These are phyloP conservation scores for Rubia tinctorum DNA, from an alignment of 305 asterid species.

Conservation along the genomic window DNA sequence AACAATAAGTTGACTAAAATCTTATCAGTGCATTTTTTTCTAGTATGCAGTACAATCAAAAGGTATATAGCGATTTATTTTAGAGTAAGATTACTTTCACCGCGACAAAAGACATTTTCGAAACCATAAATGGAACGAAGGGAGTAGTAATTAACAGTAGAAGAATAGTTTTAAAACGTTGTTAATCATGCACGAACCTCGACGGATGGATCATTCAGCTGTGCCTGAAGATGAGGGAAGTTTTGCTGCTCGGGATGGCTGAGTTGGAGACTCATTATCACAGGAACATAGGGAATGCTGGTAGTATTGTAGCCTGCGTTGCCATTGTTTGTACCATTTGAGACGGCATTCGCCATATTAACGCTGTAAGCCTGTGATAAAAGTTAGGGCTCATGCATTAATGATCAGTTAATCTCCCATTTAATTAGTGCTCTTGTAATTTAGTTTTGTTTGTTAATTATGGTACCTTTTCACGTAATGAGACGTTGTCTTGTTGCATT, in stretches of 20 bases:
- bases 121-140: too few species aligned
- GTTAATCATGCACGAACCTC: constrained; percentile 12
- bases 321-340: constrained; percentile 21
- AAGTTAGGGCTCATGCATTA: constrained; percentile 7
- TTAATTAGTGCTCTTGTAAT: background rate
- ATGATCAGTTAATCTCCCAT: background rate
- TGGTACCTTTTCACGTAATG: constrained; percentile 22
- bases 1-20: background rate
- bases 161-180: too few species aligned
- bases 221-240: constrained; percentile 13
- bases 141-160: too few species aligned
- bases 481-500: constrained; percentile 23
- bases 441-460: background rate
- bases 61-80: too few species aligned
- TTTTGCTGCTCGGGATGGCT: constrained; percentile 26
- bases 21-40: too few species aligned
- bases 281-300: constrained; percentile 19
- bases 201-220: constrained; percentile 7
- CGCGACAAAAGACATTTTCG: too few species aligned
- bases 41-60: too few species aligned
- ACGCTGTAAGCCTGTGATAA: constrained; percentile 34
- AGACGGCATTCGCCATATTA: background rate
- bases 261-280: constrained; percentile 21
- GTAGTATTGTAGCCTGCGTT: background rate
- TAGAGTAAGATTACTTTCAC: too few species aligned